These are phyloP conservation scores for Fusarium sp. DNA, from an alignment of 2,329 filamentous ascomycete genomes.

Conservation along the genomic window DNA sequence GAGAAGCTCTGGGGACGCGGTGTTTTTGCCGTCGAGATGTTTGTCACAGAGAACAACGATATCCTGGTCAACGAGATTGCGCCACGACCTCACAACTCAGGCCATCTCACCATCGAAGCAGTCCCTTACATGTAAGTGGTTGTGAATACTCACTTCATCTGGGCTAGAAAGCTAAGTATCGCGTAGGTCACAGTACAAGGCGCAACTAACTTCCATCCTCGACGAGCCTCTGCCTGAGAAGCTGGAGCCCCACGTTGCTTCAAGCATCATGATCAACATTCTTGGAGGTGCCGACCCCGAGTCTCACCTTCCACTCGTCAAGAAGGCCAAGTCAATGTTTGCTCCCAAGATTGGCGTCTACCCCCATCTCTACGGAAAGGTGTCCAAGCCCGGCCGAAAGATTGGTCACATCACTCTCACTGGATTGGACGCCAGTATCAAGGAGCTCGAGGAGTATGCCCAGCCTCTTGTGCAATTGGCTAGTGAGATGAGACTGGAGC, in stretches of 20 bases:
- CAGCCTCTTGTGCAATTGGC: slow-evolving; percentile 78
- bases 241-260: slow-evolving; percentile 71
- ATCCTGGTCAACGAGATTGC: slow-evolving; percentile 91
- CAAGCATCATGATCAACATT: slow-evolving; percentile 85
- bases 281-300: slow-evolving; percentile 77
- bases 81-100: slow-evolving; percentile 87
- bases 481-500: slow-evolving; percentile 71
- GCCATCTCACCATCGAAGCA: slow-evolving; percentile 95
- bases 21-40: slow-evolving; percentile 97
- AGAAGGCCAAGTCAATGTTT: slow-evolving; percentile 62
- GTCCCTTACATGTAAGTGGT: slow-evolving; percentile 73
- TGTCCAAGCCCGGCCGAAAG: slow-evolving; percentile 88
- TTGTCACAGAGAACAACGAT: slow-evolving; percentile 79
- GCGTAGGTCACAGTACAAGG: slow-evolving; percentile 83
- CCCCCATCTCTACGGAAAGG: slow-evolving; percentile 94
- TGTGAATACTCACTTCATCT: accelerated
- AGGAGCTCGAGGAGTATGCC: slow-evolving; percentile 66
- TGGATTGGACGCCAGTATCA: slow-evolving; percentile 75
- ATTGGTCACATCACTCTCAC: slow-evolving; percentile 95
- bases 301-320: slow-evolving; percentile 70
- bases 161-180: not conserved
- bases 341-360: slow-evolving; percentile 64
- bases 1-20: slow-evolving; percentile 87
- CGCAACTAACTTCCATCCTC: slow-evolving; percentile 88
- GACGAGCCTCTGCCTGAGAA: slow-evolving; percentile 69